A percentile compares a stretch with the other conserved stretches of the same genome.
These are phyloP conservation scores for Pichia sp. DNA, from an alignment of 1,139 yeast species.

Conservation along the genomic window DNA sequence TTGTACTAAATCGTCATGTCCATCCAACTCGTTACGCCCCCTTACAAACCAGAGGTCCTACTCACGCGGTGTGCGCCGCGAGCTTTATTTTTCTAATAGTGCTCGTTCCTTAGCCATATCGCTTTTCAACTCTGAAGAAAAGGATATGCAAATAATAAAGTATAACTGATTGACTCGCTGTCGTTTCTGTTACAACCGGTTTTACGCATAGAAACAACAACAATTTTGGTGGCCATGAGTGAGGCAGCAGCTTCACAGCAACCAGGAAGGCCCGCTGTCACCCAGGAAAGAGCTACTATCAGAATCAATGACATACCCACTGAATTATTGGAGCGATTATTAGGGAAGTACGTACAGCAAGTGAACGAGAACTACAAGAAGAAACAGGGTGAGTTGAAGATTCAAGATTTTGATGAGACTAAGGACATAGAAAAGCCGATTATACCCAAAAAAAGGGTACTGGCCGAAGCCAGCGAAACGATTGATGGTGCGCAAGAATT, in stretches of 20 bases:
- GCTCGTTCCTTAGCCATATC: not conserved
- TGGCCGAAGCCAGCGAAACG: conserved; percentile 21
- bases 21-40: not conserved
- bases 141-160: too few species aligned
- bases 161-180: too few species aligned
- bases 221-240: not conserved
- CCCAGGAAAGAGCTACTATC: conserved; percentile 6
- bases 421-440: not conserved
- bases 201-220: too few species aligned
- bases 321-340: conserved; percentile 8
- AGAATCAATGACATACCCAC: conserved; percentile 13
- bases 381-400: conserved; percentile 13
- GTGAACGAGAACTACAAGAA: conserved; percentile 10
- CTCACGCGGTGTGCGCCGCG: not conserved
- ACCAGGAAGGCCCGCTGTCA: not conserved
- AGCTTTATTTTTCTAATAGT: not conserved
- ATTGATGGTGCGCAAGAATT: conserved; percentile 31
- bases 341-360: conserved; percentile 10
- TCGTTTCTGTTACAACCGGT: too few species aligned
- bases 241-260: not conserved
- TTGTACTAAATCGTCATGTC: not conserved
- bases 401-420: conserved; percentile 1
- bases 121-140: not conserved
- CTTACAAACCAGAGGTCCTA: too few species aligned
- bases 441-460: conserved; percentile 21